These are phyloP conservation scores for Diospyros kaki DNA, from an alignment of 148 eudicot species.

Conservation along the genomic window DNA sequence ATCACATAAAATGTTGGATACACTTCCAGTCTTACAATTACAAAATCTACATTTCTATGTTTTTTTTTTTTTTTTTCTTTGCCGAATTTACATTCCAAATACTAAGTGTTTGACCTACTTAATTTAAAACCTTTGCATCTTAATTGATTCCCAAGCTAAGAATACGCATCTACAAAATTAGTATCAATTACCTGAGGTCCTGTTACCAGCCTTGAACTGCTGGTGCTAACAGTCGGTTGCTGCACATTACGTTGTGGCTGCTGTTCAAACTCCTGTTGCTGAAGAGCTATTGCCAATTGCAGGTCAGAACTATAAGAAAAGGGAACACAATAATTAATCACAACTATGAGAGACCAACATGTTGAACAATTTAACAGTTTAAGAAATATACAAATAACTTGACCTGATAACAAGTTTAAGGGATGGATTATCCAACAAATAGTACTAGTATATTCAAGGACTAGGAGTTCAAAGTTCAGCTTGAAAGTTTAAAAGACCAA, in stretches of 20 bases:
- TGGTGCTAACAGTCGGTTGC: constrained; percentile 34
- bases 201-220: constrained; percentile 52
- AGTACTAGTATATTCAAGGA: neutral
- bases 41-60: too few species aligned
- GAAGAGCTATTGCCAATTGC: constrained; percentile 89
- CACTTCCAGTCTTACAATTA: too few species aligned
- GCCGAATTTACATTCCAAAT: too few species aligned
- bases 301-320: constrained; percentile 68
- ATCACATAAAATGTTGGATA: too few species aligned
- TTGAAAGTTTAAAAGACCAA: neutral
- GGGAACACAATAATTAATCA: neutral
- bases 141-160: too few species aligned
- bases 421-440: neutral
- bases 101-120: too few species aligned
- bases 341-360: neutral
- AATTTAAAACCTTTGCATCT: neutral
- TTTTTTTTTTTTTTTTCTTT: too few species aligned
- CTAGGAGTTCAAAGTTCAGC: neutral
- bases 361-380: neutral
- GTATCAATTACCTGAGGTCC: constrained; percentile 75
- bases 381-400: neutral
- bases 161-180: neutral
- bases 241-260: constrained; percentile 32
- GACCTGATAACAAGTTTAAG: neutral
- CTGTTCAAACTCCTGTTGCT: constrained; percentile 86